Conservation (phyloP, 2,329 filamentous ascomycete species). For the Penicillium concentricum region DNA sequence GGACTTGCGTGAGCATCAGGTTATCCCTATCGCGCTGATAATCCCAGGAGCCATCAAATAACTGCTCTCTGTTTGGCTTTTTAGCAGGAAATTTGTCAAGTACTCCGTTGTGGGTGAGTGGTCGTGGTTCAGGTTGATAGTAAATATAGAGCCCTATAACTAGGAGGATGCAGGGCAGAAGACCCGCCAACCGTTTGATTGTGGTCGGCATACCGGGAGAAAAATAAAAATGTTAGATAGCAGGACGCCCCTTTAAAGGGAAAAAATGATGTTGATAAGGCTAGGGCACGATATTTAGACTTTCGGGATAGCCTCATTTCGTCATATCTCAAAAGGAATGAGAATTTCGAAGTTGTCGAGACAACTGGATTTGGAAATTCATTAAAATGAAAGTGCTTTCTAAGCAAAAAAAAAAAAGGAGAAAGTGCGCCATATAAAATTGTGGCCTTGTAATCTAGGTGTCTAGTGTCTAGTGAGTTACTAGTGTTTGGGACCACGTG, state of each 20-base stretch:
- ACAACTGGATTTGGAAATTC: too few relatives aligned
- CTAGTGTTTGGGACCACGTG: too few relatives aligned
- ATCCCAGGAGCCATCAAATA: constrained; percentile 10
- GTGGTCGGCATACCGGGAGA: background rate
- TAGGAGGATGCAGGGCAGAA: background rate
- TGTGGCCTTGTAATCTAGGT: too few relatives aligned
- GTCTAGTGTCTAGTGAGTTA: too few relatives aligned
- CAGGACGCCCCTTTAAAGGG: background rate
- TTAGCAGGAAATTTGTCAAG: background rate
- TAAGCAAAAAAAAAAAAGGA: too few relatives aligned
- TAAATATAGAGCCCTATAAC: background rate
- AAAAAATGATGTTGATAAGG: too few relatives aligned
- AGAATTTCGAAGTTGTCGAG: too few relatives aligned
- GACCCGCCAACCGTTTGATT: background rate
- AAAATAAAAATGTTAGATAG: background rate
- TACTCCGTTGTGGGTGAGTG: background rate
- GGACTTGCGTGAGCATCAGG: constrained; percentile 16
- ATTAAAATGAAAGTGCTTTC: background rate
- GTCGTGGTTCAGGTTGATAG: background rate
- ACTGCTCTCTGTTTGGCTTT: background rate
- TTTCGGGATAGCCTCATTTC: too few relatives aligned
- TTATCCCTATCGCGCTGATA: constrained; percentile 26
- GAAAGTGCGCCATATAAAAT: too few relatives aligned
- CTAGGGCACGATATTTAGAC: too few relatives aligned
- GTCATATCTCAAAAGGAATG: background rate